Conservation (phyloP, 768 basidiomycete species). For the Leucosporidium scottii region DNA sequence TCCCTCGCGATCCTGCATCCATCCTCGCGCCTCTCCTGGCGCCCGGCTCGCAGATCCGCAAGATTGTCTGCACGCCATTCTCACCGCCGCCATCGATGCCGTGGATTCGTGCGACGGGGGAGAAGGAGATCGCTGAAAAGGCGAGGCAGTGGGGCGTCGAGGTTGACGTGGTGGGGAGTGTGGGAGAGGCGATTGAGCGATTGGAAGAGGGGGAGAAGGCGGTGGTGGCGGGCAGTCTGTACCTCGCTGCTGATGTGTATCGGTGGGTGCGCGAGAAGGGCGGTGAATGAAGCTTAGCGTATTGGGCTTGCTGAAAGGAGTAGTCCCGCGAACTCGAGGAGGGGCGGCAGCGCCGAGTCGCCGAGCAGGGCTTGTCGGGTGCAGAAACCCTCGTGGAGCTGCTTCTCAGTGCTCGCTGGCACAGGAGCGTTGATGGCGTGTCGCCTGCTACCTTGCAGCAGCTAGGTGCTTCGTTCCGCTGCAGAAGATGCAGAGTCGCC, state of each 20-base stretch:
- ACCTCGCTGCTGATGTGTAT: constrained; percentile 73
- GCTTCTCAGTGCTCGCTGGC: too few relatives aligned
- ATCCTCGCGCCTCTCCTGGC: constrained; percentile 36
- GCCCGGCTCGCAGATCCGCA: constrained; percentile 29
- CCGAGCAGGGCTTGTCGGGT: too few relatives aligned
- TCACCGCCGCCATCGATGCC: constrained; percentile 79
- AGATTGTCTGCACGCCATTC: constrained; percentile 58
- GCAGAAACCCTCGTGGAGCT: too few relatives aligned
- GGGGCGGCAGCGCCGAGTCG: too few relatives aligned
- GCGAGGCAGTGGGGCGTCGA: constrained; percentile 38
- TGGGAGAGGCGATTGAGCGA: constrained; percentile 46
- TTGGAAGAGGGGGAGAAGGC: constrained; percentile 40
- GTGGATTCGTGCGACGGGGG: constrained; percentile 68
- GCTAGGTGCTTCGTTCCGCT: too few relatives aligned
- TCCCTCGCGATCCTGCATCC: constrained; percentile 50
- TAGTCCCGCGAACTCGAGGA: too few relatives aligned
- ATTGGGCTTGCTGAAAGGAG: too few relatives aligned
- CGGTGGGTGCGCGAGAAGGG: background rate
- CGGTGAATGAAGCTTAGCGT: background rate
- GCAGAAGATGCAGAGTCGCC: too few relatives aligned
- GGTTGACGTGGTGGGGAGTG: constrained; percentile 42
- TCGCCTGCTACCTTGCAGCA: too few relatives aligned
- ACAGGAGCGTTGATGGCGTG: too few relatives aligned
- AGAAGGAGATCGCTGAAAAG: constrained; percentile 46
- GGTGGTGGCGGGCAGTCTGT: constrained; percentile 82